Base-by-base conservation (phyloP, 352 stramenopile species). In the Phytopythium montanum region DNA sequence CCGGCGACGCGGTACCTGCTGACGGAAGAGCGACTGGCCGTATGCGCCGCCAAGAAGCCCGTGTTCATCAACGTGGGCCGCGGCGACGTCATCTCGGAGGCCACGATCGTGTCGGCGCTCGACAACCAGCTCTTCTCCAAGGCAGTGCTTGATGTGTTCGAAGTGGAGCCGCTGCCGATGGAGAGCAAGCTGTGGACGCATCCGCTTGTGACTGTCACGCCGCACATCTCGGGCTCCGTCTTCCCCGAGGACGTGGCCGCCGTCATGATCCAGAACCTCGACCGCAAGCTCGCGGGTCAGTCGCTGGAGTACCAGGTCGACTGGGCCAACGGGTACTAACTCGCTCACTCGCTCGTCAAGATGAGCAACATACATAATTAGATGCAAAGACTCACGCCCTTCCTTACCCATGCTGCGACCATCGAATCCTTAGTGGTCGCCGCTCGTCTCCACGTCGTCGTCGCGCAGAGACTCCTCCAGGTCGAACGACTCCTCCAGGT, bases 21-120 rank as follows among this genome's bases (percentile, higher is more conserved):
- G 16, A 78, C 59, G 18, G 51, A 77, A 29, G 52, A 69, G 25
- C 69, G 62, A 18, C 60, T 97, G 14, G 29, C 70, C 28, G 54
- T 64, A 10, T 91, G 82, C 50, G 62, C 65, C 0, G 41, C 60
- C 7, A 81, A 85, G 70, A 65, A 85, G 64, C 85, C 85, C 19
- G 74, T 94, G 38, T 87, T 97, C 60, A 83, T 96, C 65, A 97
- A 96, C 66, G 84, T 95, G 23, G 90, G 90, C 21, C 79, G 88
- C 41, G 90, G 90, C 16, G 87, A 97, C 63, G 70, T 97, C 29
- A 81, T 95, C 48, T 61, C 65, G 19, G 85, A 95, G 66, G 54
- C 53, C n/a, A 67, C 72, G 18, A 60, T 97, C 51, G n/a, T 96
- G 25, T 9, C 34, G n/a, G 85, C 87, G 26, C 59, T 97, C 36